Percentiles rank a stretch among this genome's conserved stretches.
These are phyloP conservation scores for Stereocaulon alpinum DNA, from an alignment of 495 filamentous ascomycete genomes.

Conservation along the genomic window DNA sequence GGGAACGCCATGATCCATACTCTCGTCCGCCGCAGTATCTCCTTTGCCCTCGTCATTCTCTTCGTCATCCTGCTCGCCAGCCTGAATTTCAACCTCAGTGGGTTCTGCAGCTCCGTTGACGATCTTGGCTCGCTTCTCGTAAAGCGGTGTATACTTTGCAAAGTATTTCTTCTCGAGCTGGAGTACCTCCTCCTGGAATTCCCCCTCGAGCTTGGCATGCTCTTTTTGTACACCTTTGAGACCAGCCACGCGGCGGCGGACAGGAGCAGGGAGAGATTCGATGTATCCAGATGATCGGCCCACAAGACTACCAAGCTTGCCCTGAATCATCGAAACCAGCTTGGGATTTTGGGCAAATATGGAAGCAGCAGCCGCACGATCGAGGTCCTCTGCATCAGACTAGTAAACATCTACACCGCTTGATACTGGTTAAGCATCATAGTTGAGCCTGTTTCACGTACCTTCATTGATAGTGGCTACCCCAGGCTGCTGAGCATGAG, in stretches of 20 bases:
- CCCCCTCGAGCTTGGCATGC: conserved; percentile 92
- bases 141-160: conserved; percentile 93
- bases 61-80: conserved; percentile 71
- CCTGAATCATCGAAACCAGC: conserved; percentile 93
- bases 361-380: conserved; percentile 74
- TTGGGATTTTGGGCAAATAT: conserved; percentile 90
- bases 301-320: conserved; percentile 84
- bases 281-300: conserved; percentile 96
- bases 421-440: neutral
- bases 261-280: conserved; percentile 78
- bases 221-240: conserved; percentile 98
- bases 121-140: conserved; percentile 87
- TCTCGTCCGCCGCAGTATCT: conserved; percentile 27
- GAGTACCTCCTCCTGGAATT: conserved; percentile 96
- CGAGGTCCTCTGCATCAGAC: conserved; percentile 63
- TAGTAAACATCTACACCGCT: conserved; percentile 14
- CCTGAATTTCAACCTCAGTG: conserved; percentile 71
- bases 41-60: conserved; percentile 42
- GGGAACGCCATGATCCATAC: conserved; percentile 44
- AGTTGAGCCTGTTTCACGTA: conserved; percentile 33
- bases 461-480: conserved; percentile 97
- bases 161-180: conserved; percentile 99
- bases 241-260: conserved; percentile 87
- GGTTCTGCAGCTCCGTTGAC: conserved; percentile 84
- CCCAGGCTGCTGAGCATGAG: conserved; percentile 90